Evolutionary conservation across 306 rosid genomes (phyloP).

Genomic region (Oemleria cerasiformis): DNA sequence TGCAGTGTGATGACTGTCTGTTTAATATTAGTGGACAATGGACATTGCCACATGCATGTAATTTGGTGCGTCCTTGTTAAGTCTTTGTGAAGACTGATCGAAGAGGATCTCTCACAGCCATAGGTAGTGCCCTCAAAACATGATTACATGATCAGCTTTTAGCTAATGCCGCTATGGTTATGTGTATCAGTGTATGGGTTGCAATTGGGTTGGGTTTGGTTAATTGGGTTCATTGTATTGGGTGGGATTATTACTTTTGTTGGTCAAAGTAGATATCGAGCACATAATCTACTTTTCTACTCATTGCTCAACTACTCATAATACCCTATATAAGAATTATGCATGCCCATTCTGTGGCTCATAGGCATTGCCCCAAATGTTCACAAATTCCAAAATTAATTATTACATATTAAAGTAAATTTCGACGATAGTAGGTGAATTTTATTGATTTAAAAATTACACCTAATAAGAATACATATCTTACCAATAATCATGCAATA

Average conservation of each 20-base stretch:
- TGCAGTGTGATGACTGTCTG: too few relatives aligned
- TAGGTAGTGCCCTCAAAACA: slow-evolving; percentile 1
- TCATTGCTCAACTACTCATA: too few relatives aligned
- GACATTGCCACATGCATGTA: slow-evolving; percentile 16
- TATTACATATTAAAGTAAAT: too few relatives aligned
- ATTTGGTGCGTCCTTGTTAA: slow-evolving; percentile 16
- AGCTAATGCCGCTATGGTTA: neutral
- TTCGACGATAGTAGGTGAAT: too few relatives aligned
- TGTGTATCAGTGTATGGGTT: neutral
- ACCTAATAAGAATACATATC: too few relatives aligned
- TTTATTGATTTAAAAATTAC: too few relatives aligned
- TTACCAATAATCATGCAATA: too few relatives aligned
- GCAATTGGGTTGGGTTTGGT: neutral
- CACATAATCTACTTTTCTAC: too few relatives aligned
- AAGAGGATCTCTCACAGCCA: neutral
- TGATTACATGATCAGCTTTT: neutral
- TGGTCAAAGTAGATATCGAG: neutral
- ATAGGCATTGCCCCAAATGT: neutral
- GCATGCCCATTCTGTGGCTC: neutral
- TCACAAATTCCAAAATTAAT: too few relatives aligned
- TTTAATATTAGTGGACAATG: neutral
- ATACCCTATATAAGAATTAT: neutral
- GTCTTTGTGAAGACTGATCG: neutral
- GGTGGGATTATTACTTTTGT: neutral
- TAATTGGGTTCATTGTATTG: neutral